Evolutionary conservation across 2,329 filamentous ascomycete genomes (phyloP), one percentile per base, ranked within the genome.

Genomic region (Colletotrichum navitas): DNA sequence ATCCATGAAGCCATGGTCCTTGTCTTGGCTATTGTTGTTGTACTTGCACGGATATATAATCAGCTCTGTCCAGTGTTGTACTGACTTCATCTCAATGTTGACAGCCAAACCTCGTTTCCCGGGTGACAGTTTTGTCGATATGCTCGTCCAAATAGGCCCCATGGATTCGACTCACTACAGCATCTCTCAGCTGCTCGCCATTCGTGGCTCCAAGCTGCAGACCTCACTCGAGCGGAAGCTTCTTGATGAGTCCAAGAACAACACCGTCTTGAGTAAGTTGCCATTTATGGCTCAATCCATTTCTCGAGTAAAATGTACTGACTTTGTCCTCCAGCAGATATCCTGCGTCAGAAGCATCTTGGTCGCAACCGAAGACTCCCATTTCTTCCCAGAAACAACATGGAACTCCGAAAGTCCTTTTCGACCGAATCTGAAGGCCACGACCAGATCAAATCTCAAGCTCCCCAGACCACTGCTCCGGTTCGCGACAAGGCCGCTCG

Each of bases 131-230:
- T 43, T 59, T 45, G 34, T 66, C 29, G 55, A 24, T 55, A 43
- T 41, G 41, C 18, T 54, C 29, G 45, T 56, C 11, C 36, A 51
- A 26, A 29, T 18, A 24, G 5, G 14, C 47, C 6, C 64, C n/a
- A 73, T 73, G 71, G 68, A 62, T 52, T 52, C 39, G 36, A 58
- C n/a, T 29, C 34, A 36, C 55, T 73, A 73, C 62, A 72, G 34
- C 34, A 34, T 51, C 32, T n/a, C 55, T 21, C 39, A 72, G 64
- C 72, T 73, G 29, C 26, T 72, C 45, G 60, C 72, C 39, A 45
- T 73, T 36, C 69, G 66, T 47, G 61, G 65, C 24, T 51, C 61
- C 21, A 63, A 62, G 49, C 52, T 51, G 54, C 58, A 72, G 54
- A 18, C 16, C 24, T 54, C 29, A 14, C 55, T 66, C 7, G 70